These are phyloP conservation scores for Pestalotiopsis sp. DNA, from an alignment of 2,329 filamentous ascomycete genomes.

Conservation along the genomic window DNA sequence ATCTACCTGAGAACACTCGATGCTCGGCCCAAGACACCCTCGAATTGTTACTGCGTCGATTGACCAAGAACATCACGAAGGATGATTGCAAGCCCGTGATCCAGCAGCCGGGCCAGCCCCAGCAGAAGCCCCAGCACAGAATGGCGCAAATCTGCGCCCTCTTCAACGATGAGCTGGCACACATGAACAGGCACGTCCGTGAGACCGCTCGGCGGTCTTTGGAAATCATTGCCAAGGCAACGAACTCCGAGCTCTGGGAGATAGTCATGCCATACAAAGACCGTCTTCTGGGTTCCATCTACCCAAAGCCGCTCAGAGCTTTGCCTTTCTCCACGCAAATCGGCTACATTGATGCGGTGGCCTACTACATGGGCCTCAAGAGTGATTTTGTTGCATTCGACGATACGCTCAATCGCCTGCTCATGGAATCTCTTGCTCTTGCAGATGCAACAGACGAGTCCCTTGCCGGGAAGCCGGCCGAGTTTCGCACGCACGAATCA, in stretches of 20 bases:
- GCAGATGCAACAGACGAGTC: constrained; percentile 95
- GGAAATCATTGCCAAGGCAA: constrained; percentile 76
- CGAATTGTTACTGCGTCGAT: constrained; percentile 75
- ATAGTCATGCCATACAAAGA: constrained; percentile 90
- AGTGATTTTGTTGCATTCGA: constrained; percentile 90
- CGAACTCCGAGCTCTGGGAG: constrained; percentile 81
- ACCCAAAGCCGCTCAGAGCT: constrained; percentile 90
- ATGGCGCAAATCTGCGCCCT: constrained; percentile 80
- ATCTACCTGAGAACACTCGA: constrained; percentile 88
- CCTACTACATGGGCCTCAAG: constrained; percentile 89
- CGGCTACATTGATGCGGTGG: constrained; percentile 96
- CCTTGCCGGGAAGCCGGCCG: constrained; percentile 86
- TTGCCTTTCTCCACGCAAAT: constrained; percentile 95
- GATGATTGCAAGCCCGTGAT: constrained; percentile 64
- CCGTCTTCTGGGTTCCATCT: constrained; percentile 85
- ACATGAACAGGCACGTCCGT: constrained; percentile 95
- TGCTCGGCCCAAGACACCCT: constrained; percentile 82
- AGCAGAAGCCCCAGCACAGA: constrained; percentile 53
- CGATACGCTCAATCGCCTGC: constrained; percentile 83
- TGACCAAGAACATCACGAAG: constrained; percentile 78
- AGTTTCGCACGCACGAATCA: constrained; percentile 93
- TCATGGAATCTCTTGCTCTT: constrained; percentile 91
- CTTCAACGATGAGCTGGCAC: constrained; percentile 85
- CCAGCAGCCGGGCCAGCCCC: constrained; percentile 45
- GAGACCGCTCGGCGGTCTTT: constrained; percentile 83